A percentile compares a stretch with the other conserved stretches of the same genome.
phyloP scores from a whole-genome alignment of 352 stramenopile genomes.

The Thraustochytrium sp. region DNA sequence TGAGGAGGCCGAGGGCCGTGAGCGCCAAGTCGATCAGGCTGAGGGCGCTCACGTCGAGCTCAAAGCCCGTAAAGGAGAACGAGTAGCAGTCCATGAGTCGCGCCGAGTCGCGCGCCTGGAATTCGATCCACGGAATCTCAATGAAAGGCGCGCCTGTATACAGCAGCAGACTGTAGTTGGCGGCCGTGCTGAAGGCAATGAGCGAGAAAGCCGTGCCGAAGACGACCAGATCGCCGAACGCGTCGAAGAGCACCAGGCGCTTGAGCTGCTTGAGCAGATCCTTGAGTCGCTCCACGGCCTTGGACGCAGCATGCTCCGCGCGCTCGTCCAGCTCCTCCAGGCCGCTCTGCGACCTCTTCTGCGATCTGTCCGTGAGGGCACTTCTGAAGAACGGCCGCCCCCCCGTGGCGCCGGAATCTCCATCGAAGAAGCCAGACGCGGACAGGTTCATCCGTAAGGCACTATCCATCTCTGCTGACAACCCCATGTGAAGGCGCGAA shows the following conservation, averaged over 20 bases:
- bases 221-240: neutral
- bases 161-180: neutral
- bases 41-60: neutral
- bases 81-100: conserved; percentile 21
- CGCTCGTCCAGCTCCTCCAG: too few relatives aligned
- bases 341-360: too few relatives aligned
- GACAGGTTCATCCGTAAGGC: too few relatives aligned
- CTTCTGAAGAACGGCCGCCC: too few relatives aligned
- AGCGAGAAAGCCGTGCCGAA: neutral
- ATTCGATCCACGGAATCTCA: neutral
- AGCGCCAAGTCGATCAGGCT: neutral
- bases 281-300: neutral
- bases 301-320: neutral
- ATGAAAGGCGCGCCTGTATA: conserved; percentile 1
- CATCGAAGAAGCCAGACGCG: too few relatives aligned
- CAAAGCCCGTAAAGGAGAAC: neutral
- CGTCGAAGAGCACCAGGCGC: conserved; percentile 19
- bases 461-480: too few relatives aligned
- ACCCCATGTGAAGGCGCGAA: too few relatives aligned
- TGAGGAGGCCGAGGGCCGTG: neutral
- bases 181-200: neutral
- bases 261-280: conserved; percentile 1
- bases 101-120: neutral
- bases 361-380: too few relatives aligned
- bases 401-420: too few relatives aligned